Base-by-base conservation (phyloP, 257 asterid genomes). In the Plectranthus barbatus region DNA sequence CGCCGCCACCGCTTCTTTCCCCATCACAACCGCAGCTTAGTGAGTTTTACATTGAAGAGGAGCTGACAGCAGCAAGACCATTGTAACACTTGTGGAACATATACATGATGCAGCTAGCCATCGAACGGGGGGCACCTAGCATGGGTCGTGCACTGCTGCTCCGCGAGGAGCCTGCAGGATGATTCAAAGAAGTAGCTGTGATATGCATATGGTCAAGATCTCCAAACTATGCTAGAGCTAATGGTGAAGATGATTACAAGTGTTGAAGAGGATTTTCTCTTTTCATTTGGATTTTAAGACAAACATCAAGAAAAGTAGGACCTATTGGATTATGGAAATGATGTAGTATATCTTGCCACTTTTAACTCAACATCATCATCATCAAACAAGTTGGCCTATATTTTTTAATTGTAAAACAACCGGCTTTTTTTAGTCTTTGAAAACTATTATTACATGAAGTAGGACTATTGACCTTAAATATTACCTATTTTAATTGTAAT, bases 381-480 rank as follows among this genome's bases (percentile, higher is more conserved):
- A 40, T 17, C 20, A 52, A 24, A 20, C 61, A 39, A 52, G 62
- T 53, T 40, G 53, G 9, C 15, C 44, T 39, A 64, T 4, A 24
- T 42, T 39, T 37, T 23, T 1, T 23, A 23, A 1, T 23, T 31
- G 6, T 11, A 23, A 40, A 42, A 4, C 39, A 37, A 52, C 34
- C n/a, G 17, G 50, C 60, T 6, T 26, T 39, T 50, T 29, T 64
- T 7, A 9, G 42, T 24, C 46, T 6, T 42, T 26, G n/a, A n/a
- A n/a, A n/a, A 44, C 62, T 34, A 31, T 56, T 31, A 48, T 62
- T 62, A 57, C 68, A 62, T 34, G 47, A 47, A 34, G 17, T 33
- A 40, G 18, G 40, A 37, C 17, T 39, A 20, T 14, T 49, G 37
- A 42, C 51, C 36, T 13, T 9, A 0, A 23, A 41, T 0, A 4